Evolutionary conservation across 2,329 filamentous ascomycete species (phyloP).

Genomic region (Alternaria metachromatica): DNA sequence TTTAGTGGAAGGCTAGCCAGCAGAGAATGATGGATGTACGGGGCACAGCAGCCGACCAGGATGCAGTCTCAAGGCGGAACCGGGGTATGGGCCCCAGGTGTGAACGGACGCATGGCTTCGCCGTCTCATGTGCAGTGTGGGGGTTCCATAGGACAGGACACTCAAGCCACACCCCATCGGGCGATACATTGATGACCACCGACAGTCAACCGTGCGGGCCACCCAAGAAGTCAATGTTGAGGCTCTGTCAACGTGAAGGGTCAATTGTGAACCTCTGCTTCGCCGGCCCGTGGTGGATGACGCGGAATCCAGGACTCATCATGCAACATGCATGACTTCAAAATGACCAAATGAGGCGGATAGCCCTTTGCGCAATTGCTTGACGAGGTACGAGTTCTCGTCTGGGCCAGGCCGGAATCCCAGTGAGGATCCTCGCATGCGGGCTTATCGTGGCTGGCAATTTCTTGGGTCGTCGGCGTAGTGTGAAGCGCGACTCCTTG

Average conservation of each 20-base stretch:
- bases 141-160: slow-evolving; percentile 35
- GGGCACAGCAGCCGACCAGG: slow-evolving; percentile 37
- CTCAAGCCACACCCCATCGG: slow-evolving; percentile 37
- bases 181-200: slow-evolving; percentile 10
- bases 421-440: slow-evolving; percentile 29
- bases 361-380: neutral
- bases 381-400: slow-evolving; percentile 9
- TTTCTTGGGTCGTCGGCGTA: slow-evolving; percentile 9
- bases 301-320: neutral
- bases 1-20: slow-evolving; percentile 38
- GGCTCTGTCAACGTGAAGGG: neutral
- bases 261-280: neutral
- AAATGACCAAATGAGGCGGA: neutral
- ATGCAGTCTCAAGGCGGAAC: slow-evolving; percentile 36
- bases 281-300: neutral
- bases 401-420: slow-evolving; percentile 27
- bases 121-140: slow-evolving; percentile 45
- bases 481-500: slow-evolving; percentile 13
- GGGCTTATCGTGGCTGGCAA: slow-evolving; percentile 25
- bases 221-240: slow-evolving; percentile 15
- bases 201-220: slow-evolving; percentile 9
- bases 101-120: slow-evolving; percentile 40
- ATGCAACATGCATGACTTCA: neutral
- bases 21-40: slow-evolving; percentile 32
- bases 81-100: slow-evolving; percentile 31